Conservation (phyloP, 2,329 filamentous ascomycete genomes). For the Davidsoniella virescens region DNA sequence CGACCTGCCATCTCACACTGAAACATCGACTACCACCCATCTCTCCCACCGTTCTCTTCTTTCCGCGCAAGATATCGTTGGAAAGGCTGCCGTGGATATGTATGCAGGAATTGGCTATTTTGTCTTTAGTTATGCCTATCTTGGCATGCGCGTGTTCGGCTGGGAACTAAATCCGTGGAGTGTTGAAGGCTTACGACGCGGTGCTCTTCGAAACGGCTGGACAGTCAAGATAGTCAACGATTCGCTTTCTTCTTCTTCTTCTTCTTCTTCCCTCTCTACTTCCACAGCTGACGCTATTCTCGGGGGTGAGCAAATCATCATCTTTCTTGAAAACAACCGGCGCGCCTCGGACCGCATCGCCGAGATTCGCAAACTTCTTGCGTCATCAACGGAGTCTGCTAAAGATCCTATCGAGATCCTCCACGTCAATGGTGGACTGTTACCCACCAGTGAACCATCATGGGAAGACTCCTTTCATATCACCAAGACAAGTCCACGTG, state of each 20-base stretch:
- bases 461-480: slow-evolving; percentile 38
- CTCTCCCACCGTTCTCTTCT: not conserved
- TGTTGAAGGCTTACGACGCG: slow-evolving; percentile 64
- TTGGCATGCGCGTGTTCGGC: slow-evolving; percentile 59
- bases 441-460: slow-evolving; percentile 38
- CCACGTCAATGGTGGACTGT: slow-evolving; percentile 49
- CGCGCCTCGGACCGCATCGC: slow-evolving; percentile 29
- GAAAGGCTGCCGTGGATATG: slow-evolving; percentile 48
- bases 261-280: slow-evolving; percentile 8
- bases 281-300: slow-evolving; percentile 20
- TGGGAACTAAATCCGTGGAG: slow-evolving; percentile 89
- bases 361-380: slow-evolving; percentile 19
- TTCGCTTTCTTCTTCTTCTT: not conserved
- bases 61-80: not conserved
- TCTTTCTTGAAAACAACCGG: slow-evolving; percentile 55
- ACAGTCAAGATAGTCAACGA: slow-evolving; percentile 30
- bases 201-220: slow-evolving; percentile 56
- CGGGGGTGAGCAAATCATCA: slow-evolving; percentile 39
- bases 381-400: slow-evolving; percentile 7
- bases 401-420: slow-evolving; percentile 20
- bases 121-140: slow-evolving; percentile 61
- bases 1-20: no score
- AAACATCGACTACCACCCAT: slow-evolving; percentile 1
- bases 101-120: slow-evolving; percentile 95
- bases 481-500: slow-evolving; percentile 20